Conservation (phyloP, 306 rosid species). For the Begonia fuchsioides region DNA sequence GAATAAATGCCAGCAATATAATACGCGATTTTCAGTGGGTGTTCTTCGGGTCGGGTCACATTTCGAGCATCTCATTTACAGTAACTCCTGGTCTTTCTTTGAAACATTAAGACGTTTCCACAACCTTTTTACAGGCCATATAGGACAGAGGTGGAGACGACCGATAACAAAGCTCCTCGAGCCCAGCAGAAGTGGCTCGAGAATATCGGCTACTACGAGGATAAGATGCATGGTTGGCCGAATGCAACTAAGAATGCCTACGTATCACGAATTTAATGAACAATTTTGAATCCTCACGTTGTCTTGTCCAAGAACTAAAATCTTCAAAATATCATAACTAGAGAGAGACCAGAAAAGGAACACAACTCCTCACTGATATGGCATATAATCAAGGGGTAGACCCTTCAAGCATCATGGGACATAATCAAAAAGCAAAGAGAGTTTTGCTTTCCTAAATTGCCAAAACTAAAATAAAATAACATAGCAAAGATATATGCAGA, state of each 20-base stretch:
- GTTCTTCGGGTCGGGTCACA: background rate
- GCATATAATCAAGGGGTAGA: too few species aligned
- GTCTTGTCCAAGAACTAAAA: too few species aligned
- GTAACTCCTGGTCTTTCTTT: too few species aligned
- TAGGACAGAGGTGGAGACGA: constrained; percentile 85
- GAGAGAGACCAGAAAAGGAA: too few species aligned
- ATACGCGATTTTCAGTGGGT: constrained; percentile 75
- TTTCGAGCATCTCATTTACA: too few species aligned
- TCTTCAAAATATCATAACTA: too few species aligned
- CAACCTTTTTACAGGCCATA: constrained; percentile 41
- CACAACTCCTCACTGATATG: too few species aligned
- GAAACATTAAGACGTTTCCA: too few species aligned
- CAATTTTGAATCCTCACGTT: too few species aligned
- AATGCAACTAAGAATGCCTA: constrained; percentile 20
- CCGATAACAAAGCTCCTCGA: constrained; percentile 69
- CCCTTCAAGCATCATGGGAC: too few species aligned
- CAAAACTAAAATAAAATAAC: constrained; percentile 34
- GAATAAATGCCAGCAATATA: constrained; percentile 93
- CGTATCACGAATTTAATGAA: too few species aligned
- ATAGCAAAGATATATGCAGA: constrained; percentile 16
- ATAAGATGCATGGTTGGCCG: constrained; percentile 67
- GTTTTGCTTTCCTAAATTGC: constrained; percentile 41
- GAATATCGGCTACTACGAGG: constrained; percentile 67
- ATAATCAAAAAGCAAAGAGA: constrained; percentile 48
- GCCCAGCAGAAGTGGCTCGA: constrained; percentile 58